Percentiles rank a stretch among this genome's conserved stretches.
Conservation (phyloP, 495 filamentous ascomycete genomes). For the Trichoderma asperelloides region DNA sequence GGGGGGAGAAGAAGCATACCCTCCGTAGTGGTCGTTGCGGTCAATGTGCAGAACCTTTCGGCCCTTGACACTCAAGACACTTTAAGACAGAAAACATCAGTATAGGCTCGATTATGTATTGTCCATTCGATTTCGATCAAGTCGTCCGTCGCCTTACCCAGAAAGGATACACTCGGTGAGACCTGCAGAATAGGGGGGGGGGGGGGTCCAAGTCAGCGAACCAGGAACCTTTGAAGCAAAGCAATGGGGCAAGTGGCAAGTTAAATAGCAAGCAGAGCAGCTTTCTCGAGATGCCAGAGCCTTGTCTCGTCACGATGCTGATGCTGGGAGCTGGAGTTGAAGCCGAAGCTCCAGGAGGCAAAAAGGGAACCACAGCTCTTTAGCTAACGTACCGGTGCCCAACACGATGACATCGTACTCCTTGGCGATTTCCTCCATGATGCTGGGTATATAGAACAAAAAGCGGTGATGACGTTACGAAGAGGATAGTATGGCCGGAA, state of each 20-base stretch:
- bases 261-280: background rate
- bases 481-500: background rate
- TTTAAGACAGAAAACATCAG: conserved; percentile 23
- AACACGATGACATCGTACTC: conserved; percentile 99
- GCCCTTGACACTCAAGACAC: conserved; percentile 95
- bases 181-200: conserved; percentile 41
- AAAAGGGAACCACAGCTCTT: conserved; percentile 18
- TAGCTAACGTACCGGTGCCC: conserved; percentile 65
- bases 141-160: conserved; percentile 51
- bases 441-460: conserved; percentile 15
- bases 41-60: conserved; percentile 99
- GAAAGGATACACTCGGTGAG: conserved; percentile 98
- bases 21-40: conserved; percentile 97
- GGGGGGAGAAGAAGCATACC: conserved; percentile 45
- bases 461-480: background rate
- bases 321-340: background rate
- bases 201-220: conserved; percentile 9
- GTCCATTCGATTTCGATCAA: background rate
- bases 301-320: background rate
- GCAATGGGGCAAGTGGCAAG: background rate
- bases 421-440: conserved; percentile 91
- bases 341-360: conserved; percentile 24
- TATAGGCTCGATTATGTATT: background rate
- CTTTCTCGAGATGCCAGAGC: conserved; percentile 14
- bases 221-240: conserved; percentile 12